phyloP scores from a whole-genome alignment of 192 early-diverging fungal species.

The Coemansia sp. region DNA sequence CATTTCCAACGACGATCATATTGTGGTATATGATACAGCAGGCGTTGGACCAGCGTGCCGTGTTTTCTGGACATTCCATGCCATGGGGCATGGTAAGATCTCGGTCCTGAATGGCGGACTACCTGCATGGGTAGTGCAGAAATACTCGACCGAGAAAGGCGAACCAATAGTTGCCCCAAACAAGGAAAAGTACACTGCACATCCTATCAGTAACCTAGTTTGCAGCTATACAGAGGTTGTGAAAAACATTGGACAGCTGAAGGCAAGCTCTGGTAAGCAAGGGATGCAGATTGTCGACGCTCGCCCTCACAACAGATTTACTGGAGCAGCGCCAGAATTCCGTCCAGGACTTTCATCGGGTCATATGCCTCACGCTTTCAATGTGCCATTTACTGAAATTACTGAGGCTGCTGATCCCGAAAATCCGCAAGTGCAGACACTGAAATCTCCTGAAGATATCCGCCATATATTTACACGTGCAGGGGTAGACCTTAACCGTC shows the following conservation, averaged over 20 bases:
- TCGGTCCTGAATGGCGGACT: slow-evolving; percentile 90
- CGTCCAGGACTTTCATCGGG: slow-evolving; percentile 74
- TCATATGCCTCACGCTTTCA: slow-evolving; percentile 79
- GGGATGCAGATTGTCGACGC: slow-evolving; percentile 69
- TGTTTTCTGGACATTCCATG: slow-evolving; percentile 92
- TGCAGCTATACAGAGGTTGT: slow-evolving; percentile 61
- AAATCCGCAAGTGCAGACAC: slow-evolving; percentile 34
- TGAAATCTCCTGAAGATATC: slow-evolving; percentile 55
- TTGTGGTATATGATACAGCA: slow-evolving; percentile 85
- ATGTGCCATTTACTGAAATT: slow-evolving; percentile 67
- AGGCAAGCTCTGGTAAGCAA: slow-evolving; percentile 14
- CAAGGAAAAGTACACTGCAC: slow-evolving; percentile 18
- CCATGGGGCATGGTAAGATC: slow-evolving; percentile 81
- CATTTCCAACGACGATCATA: slow-evolving; percentile 75
- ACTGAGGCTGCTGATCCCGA: slow-evolving; percentile 33
- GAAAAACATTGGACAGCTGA: slow-evolving; percentile 53
- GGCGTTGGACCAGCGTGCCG: slow-evolving; percentile 82
- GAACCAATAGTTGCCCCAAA: slow-evolving; percentile 26
- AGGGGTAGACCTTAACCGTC: slow-evolving; percentile 66
- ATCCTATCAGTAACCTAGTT: slow-evolving; percentile 39
- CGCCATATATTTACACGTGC: slow-evolving; percentile 58
- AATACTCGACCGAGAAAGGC: slow-evolving; percentile 19
- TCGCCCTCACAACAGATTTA: slow-evolving; percentile 55
- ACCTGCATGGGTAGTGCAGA: slow-evolving; percentile 68
- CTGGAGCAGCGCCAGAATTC: slow-evolving; percentile 75